Base-by-base conservation (phyloP, 2,329 filamentous ascomycete genomes). In the Colletotrichum lini region DNA sequence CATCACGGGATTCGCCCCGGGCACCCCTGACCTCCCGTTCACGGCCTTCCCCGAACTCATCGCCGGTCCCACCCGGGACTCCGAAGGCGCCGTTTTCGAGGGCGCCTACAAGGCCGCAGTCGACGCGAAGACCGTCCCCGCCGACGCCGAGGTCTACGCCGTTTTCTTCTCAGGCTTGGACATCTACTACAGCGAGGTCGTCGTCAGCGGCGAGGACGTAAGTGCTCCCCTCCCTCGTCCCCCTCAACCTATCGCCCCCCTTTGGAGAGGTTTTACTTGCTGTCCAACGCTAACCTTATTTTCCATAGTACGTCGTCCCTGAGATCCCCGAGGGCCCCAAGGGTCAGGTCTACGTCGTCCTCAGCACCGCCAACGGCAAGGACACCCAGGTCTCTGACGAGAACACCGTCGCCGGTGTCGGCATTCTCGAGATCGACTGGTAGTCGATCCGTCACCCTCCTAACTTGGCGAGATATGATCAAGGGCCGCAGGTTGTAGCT, bases 1-100 rank as follows among this genome's bases (percentile, higher is more conserved):
- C 80, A 91, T 93, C 78, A 83, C 79, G 5, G 79, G 81, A 2
- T 92, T 90, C 79, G 89, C 91, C 1, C 73, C 81, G 8, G 82
- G 80, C 74, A 91, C 91, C 77, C 80, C 84, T 0, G 74, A 81
- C 2, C 83, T 92, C 2, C 89, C 90, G 2, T 86, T 93, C 77
- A 89, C 86, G 80, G 86, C 89, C 0, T 91, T 92, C 81, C 88
- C 89, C 6, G 72, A 77, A 15, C 81, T 92, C 4, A 73, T 77
- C 21, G 73, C 80, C 18, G 75, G 74, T 9, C 75, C 79, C 3
- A 76, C 75, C 65, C 72, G 74, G 65, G 70, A 70, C 40, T 74
- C 70, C 35, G 72, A 72, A 45, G 58, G 74, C 1, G 71, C 77
- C 42, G 65, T 78, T 9, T 76, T 82, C 67, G 73, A 77, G 67